Conservation (phyloP, 495 filamentous ascomycete species). For the Saxophila tyrrhenica region DNA sequence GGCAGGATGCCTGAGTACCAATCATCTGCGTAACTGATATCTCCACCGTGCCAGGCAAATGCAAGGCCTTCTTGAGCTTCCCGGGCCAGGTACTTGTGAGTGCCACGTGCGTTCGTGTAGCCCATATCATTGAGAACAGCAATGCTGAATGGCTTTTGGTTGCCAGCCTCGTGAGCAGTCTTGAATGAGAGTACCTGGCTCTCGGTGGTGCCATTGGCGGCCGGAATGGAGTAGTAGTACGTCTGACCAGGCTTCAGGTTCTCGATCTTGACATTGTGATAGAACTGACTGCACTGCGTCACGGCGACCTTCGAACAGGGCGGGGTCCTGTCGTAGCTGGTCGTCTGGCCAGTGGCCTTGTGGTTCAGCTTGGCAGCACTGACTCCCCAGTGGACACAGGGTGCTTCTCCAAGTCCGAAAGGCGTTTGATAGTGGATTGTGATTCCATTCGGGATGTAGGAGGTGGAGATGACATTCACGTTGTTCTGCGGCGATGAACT, state of each 20-base stretch:
- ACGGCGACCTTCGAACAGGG: conserved; percentile 37
- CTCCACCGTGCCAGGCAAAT: conserved; percentile 41
- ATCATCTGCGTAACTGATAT: conserved; percentile 46
- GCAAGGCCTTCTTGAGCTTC: conserved; percentile 32
- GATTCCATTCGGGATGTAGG: conserved; percentile 39
- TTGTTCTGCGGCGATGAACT: conserved; percentile 37
- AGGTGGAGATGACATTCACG: conserved; percentile 41
- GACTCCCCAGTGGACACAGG: conserved; percentile 35
- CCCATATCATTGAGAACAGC: conserved; percentile 44
- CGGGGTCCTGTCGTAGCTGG: conserved; percentile 40
- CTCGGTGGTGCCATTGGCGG: conserved; percentile 11
- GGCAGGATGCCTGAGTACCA: conserved; percentile 44
- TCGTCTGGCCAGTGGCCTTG: conserved; percentile 28
- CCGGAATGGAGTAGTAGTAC: conserved; percentile 40
- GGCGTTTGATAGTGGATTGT: conserved; percentile 46
- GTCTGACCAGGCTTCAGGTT: conserved; percentile 36
- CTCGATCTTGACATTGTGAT: conserved; percentile 37
- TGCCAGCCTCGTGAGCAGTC: conserved; percentile 30
- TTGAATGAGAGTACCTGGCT: conserved; percentile 23
- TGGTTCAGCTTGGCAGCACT: conserved; percentile 23
- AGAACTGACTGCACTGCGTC: conserved; percentile 43
- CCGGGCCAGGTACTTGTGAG: conserved; percentile 13
- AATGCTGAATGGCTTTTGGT: conserved; percentile 36
- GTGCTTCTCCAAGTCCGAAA: conserved; percentile 36
- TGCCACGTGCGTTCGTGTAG: conserved; percentile 31